Evolutionary conservation across 2,329 filamentous ascomycete species (phyloP), one percentile per base, ranked within the genome.

Genomic region (Cytospora piceae): DNA sequence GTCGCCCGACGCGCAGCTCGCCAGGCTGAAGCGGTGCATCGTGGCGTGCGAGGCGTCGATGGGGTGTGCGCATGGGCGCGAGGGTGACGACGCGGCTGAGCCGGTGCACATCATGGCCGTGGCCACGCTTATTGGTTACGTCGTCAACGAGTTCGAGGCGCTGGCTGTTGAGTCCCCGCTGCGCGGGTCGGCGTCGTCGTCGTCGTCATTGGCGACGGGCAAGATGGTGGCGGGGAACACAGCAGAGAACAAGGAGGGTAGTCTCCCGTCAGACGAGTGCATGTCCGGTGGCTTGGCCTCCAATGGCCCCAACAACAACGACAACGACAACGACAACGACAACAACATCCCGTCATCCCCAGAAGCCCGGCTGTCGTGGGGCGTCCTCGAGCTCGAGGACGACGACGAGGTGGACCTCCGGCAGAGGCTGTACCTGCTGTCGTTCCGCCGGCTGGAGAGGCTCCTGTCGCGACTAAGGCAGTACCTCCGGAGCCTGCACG

Each of bases 21-120:
- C 59, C 59, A 55, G 27, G 59, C 59, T 62, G 7, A 55, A n/a
- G 37, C 51, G 59, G 20, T 62, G 59, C 14, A 55, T 62, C 20
- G 14, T 34, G 6, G 42, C 51, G 12, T 55, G 51, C 27, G 59
- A 62, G 52, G 15, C 59, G 6, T 62, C 59, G 12, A 62, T 62
- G 59, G 59, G 51, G 27, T 62, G 59, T 1, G 8, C 8, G 7
- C 59, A 62, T 20, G 51, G 59, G 51, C 34, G 31, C 37, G 51
- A 49, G 34, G 52, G 55, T 34, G 52, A 3, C 27, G 27, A 3
- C 3, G 17, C 34, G 59, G 32, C 11, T 2, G 34, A 62, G 52
- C 59, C 59, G 1, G 55, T 62, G 12, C 52, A 62, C 51, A 62
- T 62, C 51, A 62, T 62, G 59, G 51, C 59, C 24, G 51, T 62